phyloP scores from a whole-genome alignment of 1,284 basidiomycete species.

The Sporisorium exsertum region DNA sequence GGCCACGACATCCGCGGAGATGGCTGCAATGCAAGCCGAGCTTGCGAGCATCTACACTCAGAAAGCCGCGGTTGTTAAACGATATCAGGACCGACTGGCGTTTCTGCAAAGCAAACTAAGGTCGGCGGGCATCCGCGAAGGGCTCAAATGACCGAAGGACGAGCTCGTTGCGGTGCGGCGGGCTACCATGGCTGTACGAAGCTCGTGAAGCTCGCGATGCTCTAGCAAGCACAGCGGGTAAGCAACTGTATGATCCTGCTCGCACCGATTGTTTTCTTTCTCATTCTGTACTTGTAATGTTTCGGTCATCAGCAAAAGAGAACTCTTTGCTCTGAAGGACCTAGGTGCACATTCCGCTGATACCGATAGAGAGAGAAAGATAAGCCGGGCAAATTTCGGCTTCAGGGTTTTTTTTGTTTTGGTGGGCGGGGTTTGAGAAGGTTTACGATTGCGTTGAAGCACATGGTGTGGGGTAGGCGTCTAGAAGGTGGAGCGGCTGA shows the following conservation, averaged over 20 bases:
- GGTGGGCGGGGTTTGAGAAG: too few species aligned
- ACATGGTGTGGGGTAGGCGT: not conserved
- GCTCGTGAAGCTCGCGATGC: too few species aligned
- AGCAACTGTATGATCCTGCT: not conserved
- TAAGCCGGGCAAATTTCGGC: too few species aligned
- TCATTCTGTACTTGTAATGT: conserved; percentile 3
- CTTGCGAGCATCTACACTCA: conserved; percentile 38
- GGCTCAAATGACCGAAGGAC: conserved; percentile 30
- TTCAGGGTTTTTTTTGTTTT: too few species aligned
- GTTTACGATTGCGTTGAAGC: conserved; percentile 5
- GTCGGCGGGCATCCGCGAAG: conserved; percentile 56
- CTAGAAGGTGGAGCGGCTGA: conserved; percentile 47
- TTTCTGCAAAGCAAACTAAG: conserved; percentile 56
- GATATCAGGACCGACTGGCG: conserved; percentile 53
- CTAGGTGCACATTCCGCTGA: not conserved
- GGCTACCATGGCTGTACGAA: too few species aligned
- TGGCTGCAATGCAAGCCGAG: conserved; percentile 30
- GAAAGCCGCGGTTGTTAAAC: conserved; percentile 41
- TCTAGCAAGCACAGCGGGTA: not conserved
- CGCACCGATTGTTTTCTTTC: not conserved
- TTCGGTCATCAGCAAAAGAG: conserved; percentile 2
- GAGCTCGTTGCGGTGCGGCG: too few species aligned
- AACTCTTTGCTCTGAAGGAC: conserved; percentile 1
- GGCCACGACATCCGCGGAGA: not conserved
- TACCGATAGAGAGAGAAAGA: too few species aligned